Conservation (phyloP, 1,139 yeast species). For the Debaryomyces subglobosus region DNA sequence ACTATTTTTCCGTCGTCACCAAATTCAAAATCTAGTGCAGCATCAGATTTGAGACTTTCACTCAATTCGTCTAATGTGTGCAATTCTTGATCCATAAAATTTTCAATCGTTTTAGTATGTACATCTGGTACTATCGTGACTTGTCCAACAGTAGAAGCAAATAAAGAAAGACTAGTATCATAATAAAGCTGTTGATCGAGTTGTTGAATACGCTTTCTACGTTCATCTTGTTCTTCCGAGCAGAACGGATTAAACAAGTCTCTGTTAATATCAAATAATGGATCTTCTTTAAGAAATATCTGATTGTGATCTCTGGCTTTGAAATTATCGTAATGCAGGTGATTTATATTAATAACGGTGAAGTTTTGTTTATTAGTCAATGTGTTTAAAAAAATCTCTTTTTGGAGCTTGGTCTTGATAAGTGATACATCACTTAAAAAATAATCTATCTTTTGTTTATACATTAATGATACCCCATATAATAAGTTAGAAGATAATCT, state of each 20-base stretch:
- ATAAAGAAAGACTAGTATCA: slow-evolving; percentile 5
- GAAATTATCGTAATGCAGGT: neutral
- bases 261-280: slow-evolving; percentile 37
- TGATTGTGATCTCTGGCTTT: slow-evolving; percentile 10
- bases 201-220: slow-evolving; percentile 19
- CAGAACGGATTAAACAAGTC: slow-evolving; percentile 27
- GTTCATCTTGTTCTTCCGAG: slow-evolving; percentile 13
- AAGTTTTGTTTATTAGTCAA: slow-evolving; percentile 10
- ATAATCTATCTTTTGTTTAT: slow-evolving; percentile 52
- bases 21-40: slow-evolving; percentile 18
- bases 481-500: slow-evolving; percentile 54
- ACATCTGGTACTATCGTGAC: slow-evolving; percentile 2
- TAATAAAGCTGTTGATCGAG: slow-evolving; percentile 15
- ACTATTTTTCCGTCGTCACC: slow-evolving; percentile 19
- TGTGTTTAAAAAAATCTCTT: slow-evolving; percentile 17
- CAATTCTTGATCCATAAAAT: slow-evolving; percentile 16
- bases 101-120: slow-evolving; percentile 13
- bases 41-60: slow-evolving; percentile 7
- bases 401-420: slow-evolving; percentile 29
- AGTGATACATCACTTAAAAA: slow-evolving; percentile 39
- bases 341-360: slow-evolving; percentile 2
- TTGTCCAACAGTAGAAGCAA: neutral
- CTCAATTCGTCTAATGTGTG: slow-evolving; percentile 11
- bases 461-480: slow-evolving; percentile 60
- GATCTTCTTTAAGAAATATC: slow-evolving; percentile 40